phyloP scores from a whole-genome alignment of 169 alveolate genomes.

The Plasmodium yoelii region DNA sequence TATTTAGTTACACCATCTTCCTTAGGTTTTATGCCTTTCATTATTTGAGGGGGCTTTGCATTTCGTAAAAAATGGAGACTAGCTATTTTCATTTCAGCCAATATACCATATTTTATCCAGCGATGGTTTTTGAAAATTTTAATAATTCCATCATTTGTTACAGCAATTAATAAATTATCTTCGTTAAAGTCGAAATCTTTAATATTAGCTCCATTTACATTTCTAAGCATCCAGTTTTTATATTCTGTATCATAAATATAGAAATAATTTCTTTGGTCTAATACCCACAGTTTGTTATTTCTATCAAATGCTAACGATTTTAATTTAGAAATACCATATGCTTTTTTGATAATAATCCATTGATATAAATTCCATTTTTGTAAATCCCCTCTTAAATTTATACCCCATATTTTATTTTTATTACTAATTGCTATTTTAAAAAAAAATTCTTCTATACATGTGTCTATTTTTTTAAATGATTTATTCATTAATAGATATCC shows the following conservation, averaged over 20 bases:
- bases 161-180: constrained; percentile 37
- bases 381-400: constrained; percentile 56
- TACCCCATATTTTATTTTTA: constrained; percentile 72
- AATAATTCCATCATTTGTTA: constrained; percentile 49
- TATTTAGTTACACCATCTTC: too few relatives aligned
- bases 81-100: constrained; percentile 45
- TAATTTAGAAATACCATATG: constrained; percentile 64
- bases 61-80: constrained; percentile 52
- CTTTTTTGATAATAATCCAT: constrained; percentile 51
- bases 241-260: constrained; percentile 21
- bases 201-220: constrained; percentile 43
- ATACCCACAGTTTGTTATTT: constrained; percentile 42
- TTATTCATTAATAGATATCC: constrained; percentile 45
- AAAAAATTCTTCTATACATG: constrained; percentile 19
- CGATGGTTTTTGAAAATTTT: constrained; percentile 31
- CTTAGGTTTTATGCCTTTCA: constrained; percentile 1
- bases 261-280: constrained; percentile 58
- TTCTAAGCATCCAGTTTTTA: constrained; percentile 67
- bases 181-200: constrained; percentile 65
- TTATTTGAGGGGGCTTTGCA: background rate
- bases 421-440: constrained; percentile 34
- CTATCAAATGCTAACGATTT: constrained; percentile 71
- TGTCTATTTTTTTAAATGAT: constrained; percentile 44
- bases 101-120: constrained; percentile 69
- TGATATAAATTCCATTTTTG: constrained; percentile 66